Evolutionary conservation across 2,329 filamentous ascomycete species (phyloP).

Genomic region (Pseudocercospora macadamiae): DNA sequence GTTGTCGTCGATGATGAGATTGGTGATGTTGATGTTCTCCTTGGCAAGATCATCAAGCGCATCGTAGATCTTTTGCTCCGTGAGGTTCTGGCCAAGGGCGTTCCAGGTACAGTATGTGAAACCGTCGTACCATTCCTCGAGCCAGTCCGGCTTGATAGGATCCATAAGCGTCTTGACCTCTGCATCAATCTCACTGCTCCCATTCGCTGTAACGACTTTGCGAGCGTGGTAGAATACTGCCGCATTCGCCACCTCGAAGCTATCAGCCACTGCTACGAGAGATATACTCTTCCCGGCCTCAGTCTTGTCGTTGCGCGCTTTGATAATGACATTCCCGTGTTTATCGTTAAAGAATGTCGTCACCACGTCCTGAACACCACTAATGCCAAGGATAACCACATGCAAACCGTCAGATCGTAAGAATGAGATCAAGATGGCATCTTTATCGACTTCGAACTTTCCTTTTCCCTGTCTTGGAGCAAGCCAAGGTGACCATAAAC

Average conservation of each 20-base stretch:
- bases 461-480: conserved; percentile 80
- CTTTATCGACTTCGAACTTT: conserved; percentile 70
- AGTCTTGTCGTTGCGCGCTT: conserved; percentile 71
- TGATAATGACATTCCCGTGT: conserved; percentile 68
- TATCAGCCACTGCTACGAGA: conserved; percentile 70
- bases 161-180: conserved; percentile 53
- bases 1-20: conserved; percentile 93
- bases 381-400: conserved; percentile 76
- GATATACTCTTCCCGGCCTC: conserved; percentile 61
- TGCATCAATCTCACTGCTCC: conserved; percentile 43
- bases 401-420: conserved; percentile 71
- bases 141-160: conserved; percentile 64
- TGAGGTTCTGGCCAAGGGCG: conserved; percentile 79
- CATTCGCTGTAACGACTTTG: conserved; percentile 58
- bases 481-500: conserved; percentile 81
- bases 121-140: conserved; percentile 73
- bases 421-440: conserved; percentile 78
- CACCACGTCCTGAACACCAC: conserved; percentile 70
- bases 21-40: conserved; percentile 75
- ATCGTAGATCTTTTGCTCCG: conserved; percentile 74
- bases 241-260: conserved; percentile 75
- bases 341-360: conserved; percentile 69
- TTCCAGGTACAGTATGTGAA: conserved; percentile 98
- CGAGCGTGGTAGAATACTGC: conserved; percentile 89
- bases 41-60: conserved; percentile 73